Base-by-base conservation (phyloP, 2,329 filamentous ascomycete species). In the Monosporascus sp. region DNA sequence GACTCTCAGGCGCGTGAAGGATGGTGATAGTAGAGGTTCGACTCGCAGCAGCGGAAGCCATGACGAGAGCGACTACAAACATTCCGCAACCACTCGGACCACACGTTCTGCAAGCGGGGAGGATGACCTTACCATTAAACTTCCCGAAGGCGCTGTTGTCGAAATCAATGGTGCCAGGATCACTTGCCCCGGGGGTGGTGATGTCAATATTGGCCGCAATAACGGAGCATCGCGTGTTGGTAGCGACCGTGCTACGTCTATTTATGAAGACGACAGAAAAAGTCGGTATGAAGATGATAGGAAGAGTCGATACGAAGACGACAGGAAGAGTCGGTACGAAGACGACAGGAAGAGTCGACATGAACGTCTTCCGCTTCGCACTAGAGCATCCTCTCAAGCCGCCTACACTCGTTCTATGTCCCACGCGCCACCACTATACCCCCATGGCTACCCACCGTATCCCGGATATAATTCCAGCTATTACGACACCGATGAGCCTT, bases 1-100 rank as follows among this genome's bases (percentile, higher is more conserved):
- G 53, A 70, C 73, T 14, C 71, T 87, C 25, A 77, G 74, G 63
- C 78, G 74, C 27, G 74, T 68, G 57, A 76, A 73, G 62, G 75
- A 71, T 57, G 75, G 72, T 54, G 75, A 71, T 7, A 82, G 77
- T 71, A 82, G 78, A 63, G 76, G 76, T 24, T 83, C 78, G 39
- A 85, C 76, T 50, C 77, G 77, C 57, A 85, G 78, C 73, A 83
- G 76, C 57, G 77, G 68, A 22, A 86, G 83, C 64, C 81, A 75
- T 44, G 83, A 86, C 60, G 82, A 86, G 53, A 86, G 82, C 67
- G 83, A 85, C 52, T 84, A 79, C 66, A 77, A 77, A 58, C 79
- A 80, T 57, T 85, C 82, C 51, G 80, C 80, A 27, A 83, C 82
- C 0, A 86, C 83, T 14, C 77, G 80, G 41, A 81, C 83, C 9